Conservation (phyloP, 352 stramenopile species). For the Discostella stelligera region DNA sequence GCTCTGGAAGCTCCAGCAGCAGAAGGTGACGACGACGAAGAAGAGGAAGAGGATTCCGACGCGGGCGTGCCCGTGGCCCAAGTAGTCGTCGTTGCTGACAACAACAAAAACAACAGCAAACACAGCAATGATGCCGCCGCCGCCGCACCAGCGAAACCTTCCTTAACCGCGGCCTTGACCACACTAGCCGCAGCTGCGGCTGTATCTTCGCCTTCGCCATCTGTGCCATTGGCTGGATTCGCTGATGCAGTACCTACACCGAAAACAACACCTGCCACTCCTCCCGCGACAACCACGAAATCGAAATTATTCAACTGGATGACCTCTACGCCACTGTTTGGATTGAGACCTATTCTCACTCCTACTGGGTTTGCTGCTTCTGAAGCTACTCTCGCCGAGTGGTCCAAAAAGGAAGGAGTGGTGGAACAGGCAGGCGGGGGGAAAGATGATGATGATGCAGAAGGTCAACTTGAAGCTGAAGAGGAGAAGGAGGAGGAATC, state of each 20-base stretch:
- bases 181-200: background rate
- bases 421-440: background rate
- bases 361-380: background rate
- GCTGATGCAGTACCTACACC: background rate
- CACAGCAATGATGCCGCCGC: background rate
- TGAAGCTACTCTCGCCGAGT: background rate
- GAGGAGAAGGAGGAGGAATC: background rate
- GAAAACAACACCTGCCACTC: background rate
- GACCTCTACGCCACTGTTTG: background rate
- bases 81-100: background rate
- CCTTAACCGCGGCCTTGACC: background rate
- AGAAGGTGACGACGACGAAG: background rate
- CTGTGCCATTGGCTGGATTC: constrained; percentile 3
- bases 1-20: no score
- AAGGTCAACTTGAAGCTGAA: background rate
- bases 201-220: background rate
- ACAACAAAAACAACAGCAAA: background rate
- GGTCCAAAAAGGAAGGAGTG: background rate
- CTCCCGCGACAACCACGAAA: background rate
- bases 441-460: background rate
- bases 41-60: background rate
- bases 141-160: background rate
- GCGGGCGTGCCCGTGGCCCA: background rate
- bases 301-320: background rate
- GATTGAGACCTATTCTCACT: background rate